Base-by-base conservation (phyloP, 768 basidiomycete genomes). In the Hericium coralloides region DNA sequence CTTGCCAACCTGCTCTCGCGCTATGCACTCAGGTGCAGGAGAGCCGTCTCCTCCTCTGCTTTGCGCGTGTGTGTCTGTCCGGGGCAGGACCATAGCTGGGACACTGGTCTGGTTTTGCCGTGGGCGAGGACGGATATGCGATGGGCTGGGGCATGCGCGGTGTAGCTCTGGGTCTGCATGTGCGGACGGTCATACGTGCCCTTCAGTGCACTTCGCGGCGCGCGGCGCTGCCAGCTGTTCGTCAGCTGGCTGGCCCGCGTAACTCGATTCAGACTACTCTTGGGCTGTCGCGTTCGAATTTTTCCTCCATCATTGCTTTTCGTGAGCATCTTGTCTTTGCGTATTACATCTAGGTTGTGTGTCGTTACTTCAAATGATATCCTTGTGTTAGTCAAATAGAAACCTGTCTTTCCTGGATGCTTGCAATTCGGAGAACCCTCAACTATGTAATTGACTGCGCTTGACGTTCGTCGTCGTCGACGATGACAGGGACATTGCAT, bases 221-320 rank as follows among this genome's bases (percentile, higher is more conserved):
- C 26, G 23, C 17, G 20, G 23, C 7, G 22, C 22, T 45, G 22
- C 31, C 7, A 12, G 15, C 22, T 45, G n/a, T 12, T 17, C 43
- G 49, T 50, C 49, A 18, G 23, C 25, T 8, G 18, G n/a, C 4
- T 22, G 49, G 20, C 10, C 25, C 23, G 49, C 17, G 49, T 25
- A 50, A 50, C 49, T 50, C 49, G 26, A 50, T 50, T 50, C 49
- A 50, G 49, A 50, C 25, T 50, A 50, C 49, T 50, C 49, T 50
- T 23, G 20, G 49, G 49, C 23, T 23, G 22, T 50, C 23, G 49
- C n/a, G 49, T 15, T 23, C 23, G 17, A 50, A 25, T 50, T 23
- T 50, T 50, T 23, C 23, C 10, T 10, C 25, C 49, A 45, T 45
- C 43, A 23, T 50, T 36, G 49, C 49, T 50, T 14, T 50, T 50